Evolutionary conservation across 164 flowering plant species (phyloP), one percentile per base, ranked within the genome.

Genomic region (Magnolia sinica): DNA sequence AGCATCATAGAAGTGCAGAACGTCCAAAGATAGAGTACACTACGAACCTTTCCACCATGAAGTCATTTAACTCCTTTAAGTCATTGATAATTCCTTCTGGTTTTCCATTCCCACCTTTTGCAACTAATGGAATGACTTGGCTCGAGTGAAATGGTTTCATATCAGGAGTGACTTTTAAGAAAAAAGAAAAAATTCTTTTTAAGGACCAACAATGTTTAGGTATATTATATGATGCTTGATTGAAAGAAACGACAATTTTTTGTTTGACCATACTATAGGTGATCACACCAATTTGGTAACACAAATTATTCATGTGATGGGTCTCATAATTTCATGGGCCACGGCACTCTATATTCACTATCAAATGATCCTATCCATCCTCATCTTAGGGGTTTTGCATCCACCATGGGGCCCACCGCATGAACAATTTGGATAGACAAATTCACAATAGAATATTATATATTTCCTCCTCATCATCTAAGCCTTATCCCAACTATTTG

Each of bases 71-170:
- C 19, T 6, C 27, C 8, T 64, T 64, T 64, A 19, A 64, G 9
- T 20, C 23, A 64, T 64, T 3, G 68, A 64, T n/a, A 64, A 18
- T 18, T n/a, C 68, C 68, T 64, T n/a, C 19, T 20, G 23, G 27
- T n/a, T 64, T 20, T 8, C 68, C 20, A 19, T 6, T 64, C 19
- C 19, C 22, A n/a, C 20, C 68, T 55, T 55, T 55, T 55, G 61
- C 61, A 55, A 55, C 22, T 64, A 64, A 64, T 22, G 8, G 10
- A 8, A 64, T 64, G 68, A 55, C 61, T 55, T 55, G 61, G 61
- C 68, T 64, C 29, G 9, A 64, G 68, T 64, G 68, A 64, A 64
- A 64, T 64, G 68, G 27, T 22, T 64, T n/a, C 27, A 64, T 64
- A 13, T 19, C 19, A 1, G 27, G 68, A 64, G 68, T 64, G n/a